Conservation (phyloP, 371 early-diverging fungal species). For the Sporodiniella umbellata region DNA sequence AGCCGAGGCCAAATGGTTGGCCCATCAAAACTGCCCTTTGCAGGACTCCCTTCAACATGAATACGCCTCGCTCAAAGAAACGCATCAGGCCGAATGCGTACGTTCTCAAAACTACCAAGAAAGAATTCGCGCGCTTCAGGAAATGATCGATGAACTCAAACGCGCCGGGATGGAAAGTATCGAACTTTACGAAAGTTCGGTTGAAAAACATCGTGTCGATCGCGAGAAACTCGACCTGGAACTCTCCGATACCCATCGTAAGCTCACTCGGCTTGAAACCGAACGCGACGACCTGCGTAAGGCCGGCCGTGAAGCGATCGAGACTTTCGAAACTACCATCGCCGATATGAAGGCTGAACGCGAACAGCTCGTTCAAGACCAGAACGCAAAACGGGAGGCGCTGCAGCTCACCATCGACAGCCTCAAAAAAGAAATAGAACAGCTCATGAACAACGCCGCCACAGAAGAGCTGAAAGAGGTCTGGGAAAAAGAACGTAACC, state of each 20-base stretch:
- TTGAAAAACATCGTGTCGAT: constrained; percentile 45
- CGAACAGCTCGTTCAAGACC: constrained; percentile 13
- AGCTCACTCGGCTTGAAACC: constrained; percentile 11
- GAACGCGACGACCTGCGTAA: constrained; percentile 23
- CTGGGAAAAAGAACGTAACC: constrained; percentile 57
- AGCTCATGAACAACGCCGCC: constrained; percentile 30
- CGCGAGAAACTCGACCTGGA: constrained; percentile 45
- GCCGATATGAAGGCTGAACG: constrained; percentile 37
- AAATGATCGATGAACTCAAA: constrained; percentile 45
- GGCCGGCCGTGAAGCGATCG: constrained; percentile 21
- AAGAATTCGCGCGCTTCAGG: constrained; percentile 28
- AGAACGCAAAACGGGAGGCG: constrained; percentile 21
- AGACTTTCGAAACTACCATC: constrained; percentile 23
- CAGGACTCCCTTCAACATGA: constrained; percentile 36
- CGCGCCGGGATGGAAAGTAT: constrained; percentile 53
- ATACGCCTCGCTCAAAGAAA: constrained; percentile 26
- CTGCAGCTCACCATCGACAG: constrained; percentile 42
- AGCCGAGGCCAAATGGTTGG: constrained; percentile 30
- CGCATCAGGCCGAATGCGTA: constrained; percentile 17
- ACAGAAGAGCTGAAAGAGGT: constrained; percentile 40
- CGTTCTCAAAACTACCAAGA: constrained; percentile 22
- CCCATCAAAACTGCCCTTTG: constrained; percentile 35
- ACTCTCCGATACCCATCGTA: constrained; percentile 41
- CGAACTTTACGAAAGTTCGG: constrained; percentile 51
- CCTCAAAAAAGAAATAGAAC: constrained; percentile 44